Evolutionary conservation across 202 grass and related monocot species (phyloP), one percentile per base, ranked within the genome.

Genomic region (Zizania palustris): DNA sequence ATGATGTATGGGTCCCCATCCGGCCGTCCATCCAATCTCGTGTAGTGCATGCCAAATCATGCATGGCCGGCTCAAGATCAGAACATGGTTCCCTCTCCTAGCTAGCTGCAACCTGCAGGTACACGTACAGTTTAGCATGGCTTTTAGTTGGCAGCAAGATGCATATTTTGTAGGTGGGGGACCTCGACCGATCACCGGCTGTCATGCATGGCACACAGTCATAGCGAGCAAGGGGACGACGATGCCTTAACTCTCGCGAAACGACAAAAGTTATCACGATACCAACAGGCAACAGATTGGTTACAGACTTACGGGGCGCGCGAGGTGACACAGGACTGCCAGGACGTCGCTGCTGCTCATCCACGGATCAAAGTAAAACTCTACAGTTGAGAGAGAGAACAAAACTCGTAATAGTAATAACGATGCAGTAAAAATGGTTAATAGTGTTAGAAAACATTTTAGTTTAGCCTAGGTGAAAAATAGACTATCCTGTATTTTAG

Each of bases 81-180:
- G 68, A 60, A 78, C 39, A 78, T 71, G 67, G 55, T 38, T 71
- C 55, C 66, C 78, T 62, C 34, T 71, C 55, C 66, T 67, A 51
- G 34, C 43, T 20, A 13, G 3, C 19, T 42, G 49, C n/a, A n/a
- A n/a, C n/a, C n/a, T n/a, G n/a, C 14, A 7, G 14, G 14, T 5
- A 19, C 4, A 55, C 58, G 45, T 72, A 65, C 46, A 54, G 15
- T 51, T 72, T 73, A 64, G 45, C 19, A 3, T 55, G 60, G 76
- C 67, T 61, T 61, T 72, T 3, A 4, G 77, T 12, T 18, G 51
- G 60, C 40, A 69, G 51, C 76, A 79, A 38, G 78, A 35, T 72
- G 37, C 45, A 64, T 36, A 43, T 34, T 63, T 44, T 39, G 45
- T 44, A 9, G 44, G 43, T 5, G 6, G 38, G 65, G 59, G 69